A percentile compares a stretch with the other conserved stretches of the same genome.
Conservation (phyloP, 192 early-diverging fungal species). For the Coemansia sp. region DNA sequence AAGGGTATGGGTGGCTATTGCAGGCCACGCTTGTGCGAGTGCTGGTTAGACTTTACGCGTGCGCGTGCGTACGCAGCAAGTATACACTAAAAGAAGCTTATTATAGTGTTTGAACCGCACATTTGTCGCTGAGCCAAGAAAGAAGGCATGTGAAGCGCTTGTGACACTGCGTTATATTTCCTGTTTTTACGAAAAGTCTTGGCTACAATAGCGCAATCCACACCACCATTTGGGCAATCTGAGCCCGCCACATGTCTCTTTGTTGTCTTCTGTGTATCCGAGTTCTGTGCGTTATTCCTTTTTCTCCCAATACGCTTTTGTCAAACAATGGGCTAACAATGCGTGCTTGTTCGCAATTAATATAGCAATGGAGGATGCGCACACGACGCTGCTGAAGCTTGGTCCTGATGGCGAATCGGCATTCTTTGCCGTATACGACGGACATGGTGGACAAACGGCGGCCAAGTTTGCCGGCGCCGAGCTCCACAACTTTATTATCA, state of each 20-base stretch:
- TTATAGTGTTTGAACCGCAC: too few species aligned
- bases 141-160: background rate
- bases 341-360: background rate
- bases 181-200: background rate
- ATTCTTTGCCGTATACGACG: slow-evolving; percentile 98
- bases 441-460: slow-evolving; percentile 85
- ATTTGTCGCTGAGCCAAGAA: background rate
- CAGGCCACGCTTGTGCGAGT: background rate
- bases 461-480: slow-evolving; percentile 81
- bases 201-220: background rate
- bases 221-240: background rate
- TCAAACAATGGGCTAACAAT: slow-evolving; percentile 6
- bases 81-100: too few species aligned
- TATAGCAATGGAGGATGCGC: slow-evolving; percentile 95
- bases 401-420: slow-evolving; percentile 62
- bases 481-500: slow-evolving; percentile 72
- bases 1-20: background rate
- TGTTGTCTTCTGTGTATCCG: slow-evolving; percentile 4
- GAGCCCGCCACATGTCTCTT: background rate
- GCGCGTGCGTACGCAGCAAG: background rate
- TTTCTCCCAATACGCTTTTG: background rate
- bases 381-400: slow-evolving; percentile 80
- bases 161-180: background rate
- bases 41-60: background rate
- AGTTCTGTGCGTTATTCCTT: background rate